phyloP scores from a whole-genome alignment of 2,329 filamentous ascomycete genomes.

The Hypoxylon sp. region DNA sequence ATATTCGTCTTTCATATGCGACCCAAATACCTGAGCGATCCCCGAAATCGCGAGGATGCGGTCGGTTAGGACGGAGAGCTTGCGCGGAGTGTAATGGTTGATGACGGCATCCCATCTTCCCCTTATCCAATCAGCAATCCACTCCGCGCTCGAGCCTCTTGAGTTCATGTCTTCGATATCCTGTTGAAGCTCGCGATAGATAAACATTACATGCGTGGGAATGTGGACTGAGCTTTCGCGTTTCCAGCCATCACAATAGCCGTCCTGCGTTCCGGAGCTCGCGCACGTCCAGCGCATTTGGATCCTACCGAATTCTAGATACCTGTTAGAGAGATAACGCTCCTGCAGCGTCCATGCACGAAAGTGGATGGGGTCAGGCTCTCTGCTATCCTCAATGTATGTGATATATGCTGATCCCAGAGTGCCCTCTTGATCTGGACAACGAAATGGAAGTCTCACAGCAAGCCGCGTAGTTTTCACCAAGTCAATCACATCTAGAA shows the following conservation, averaged over 20 bases:
- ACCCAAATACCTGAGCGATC: slow-evolving; percentile 14
- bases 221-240: background rate
- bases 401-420: slow-evolving; percentile 15
- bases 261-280: slow-evolving; percentile 6
- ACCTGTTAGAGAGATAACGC: slow-evolving; percentile 12
- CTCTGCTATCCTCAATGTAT: slow-evolving; percentile 7
- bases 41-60: slow-evolving; percentile 15
- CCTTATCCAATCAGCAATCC: slow-evolving; percentile 16
- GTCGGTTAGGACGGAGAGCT: slow-evolving; percentile 10
- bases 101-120: slow-evolving; percentile 1
- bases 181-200: slow-evolving; percentile 16
- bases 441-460: slow-evolving; percentile 19
- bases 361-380: slow-evolving; percentile 10
- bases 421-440: slow-evolving; percentile 9
- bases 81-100: slow-evolving; percentile 11
- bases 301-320: slow-evolving; percentile 11
- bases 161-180: slow-evolving; percentile 11
- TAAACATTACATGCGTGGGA: slow-evolving; percentile 9
- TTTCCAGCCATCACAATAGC: slow-evolving; percentile 23
- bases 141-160: slow-evolving; percentile 6
- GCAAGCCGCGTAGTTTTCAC: background rate
- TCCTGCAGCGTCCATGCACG: slow-evolving; percentile 24
- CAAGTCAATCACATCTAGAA: slow-evolving; percentile 14
- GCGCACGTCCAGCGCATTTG: slow-evolving; percentile 20
- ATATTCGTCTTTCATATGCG: slow-evolving; percentile 4